phyloP scores from a whole-genome alignment of 768 basidiomycete species.

The Mycena floridula region DNA sequence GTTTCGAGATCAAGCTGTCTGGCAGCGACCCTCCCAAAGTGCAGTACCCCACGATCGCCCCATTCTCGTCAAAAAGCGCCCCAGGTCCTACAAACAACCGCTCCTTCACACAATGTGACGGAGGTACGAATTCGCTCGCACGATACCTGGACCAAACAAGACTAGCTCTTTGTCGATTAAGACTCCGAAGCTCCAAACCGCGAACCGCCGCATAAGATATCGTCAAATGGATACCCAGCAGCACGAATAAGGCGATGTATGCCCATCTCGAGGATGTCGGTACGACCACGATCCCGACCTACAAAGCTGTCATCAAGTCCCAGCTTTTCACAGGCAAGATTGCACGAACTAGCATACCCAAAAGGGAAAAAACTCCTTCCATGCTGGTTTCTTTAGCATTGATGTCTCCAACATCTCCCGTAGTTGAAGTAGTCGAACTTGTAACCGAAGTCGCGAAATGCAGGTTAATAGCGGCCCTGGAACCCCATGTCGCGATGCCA shows the following conservation, averaged over 20 bases:
- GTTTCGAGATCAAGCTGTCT: conserved; percentile 22
- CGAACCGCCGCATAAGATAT: conserved; percentile 59
- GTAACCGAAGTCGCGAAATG: conserved; percentile 52
- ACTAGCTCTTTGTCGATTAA: conserved; percentile 54
- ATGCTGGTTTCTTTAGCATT: conserved; percentile 70
- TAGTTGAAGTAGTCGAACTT: too few species aligned
- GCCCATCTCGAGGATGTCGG: conserved; percentile 38
- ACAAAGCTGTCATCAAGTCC: too few species aligned
- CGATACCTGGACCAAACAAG: conserved; percentile 46
- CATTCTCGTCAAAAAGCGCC: conserved; percentile 30
- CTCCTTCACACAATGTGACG: conserved; percentile 40
- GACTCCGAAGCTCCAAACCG: conserved; percentile 47
- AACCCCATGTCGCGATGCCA: conserved; percentile 58
- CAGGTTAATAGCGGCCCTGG: conserved; percentile 63
- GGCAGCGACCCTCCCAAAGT: conserved; percentile 44
- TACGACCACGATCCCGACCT: too few species aligned
- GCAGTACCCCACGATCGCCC: conserved; percentile 35
- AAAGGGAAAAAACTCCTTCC: conserved; percentile 60
- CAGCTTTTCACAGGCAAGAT: conserved; percentile 50
- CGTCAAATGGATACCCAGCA: conserved; percentile 47
- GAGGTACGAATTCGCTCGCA: conserved; percentile 12
- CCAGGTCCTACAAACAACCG: conserved; percentile 35
- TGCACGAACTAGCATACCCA: conserved; percentile 63
- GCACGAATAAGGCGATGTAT: conserved; percentile 41
- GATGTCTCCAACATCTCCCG: conserved; percentile 63